phyloP scores from a whole-genome alignment of 2,329 filamentous ascomycete genomes.

The Blumeria graminis region DNA sequence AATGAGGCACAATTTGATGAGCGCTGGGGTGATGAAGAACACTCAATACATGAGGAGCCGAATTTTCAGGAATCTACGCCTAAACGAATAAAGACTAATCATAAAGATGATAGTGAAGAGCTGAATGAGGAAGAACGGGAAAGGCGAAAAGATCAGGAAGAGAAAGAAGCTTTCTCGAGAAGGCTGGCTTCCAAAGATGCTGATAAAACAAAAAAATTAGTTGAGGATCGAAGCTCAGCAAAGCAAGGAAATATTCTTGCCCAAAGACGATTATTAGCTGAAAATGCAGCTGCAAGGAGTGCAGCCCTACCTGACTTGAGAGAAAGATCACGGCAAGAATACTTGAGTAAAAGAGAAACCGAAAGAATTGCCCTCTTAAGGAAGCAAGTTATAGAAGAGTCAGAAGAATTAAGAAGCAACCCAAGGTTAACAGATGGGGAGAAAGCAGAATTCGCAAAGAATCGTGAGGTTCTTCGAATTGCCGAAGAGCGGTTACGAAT shows the following conservation, averaged over 20 bases:
- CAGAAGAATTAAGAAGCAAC: constrained; percentile 54
- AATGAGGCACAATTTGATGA: constrained; percentile 45
- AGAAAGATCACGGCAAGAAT: constrained; percentile 69
- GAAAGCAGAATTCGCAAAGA: constrained; percentile 70
- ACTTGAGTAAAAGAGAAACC: constrained; percentile 75
- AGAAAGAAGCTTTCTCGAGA: constrained; percentile 60
- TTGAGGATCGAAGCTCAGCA: constrained; percentile 31
- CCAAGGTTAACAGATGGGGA: constrained; percentile 53
- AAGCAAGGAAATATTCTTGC: constrained; percentile 31
- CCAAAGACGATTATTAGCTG: constrained; percentile 35
- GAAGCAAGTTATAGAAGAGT: constrained; percentile 76
- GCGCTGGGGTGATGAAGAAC: constrained; percentile 61
- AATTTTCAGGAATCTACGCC: constrained; percentile 45
- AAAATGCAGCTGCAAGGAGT: constrained; percentile 40
- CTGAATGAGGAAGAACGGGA: constrained; percentile 38
- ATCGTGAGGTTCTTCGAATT: constrained; percentile 56
- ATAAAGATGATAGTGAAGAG: constrained; percentile 23
- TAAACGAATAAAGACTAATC: constrained; percentile 42
- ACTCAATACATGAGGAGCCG: constrained; percentile 24
- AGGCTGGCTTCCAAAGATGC: constrained; percentile 49
- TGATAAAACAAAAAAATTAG: constrained; percentile 42
- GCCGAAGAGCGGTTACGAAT: constrained; percentile 70
- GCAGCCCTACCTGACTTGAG: constrained; percentile 61
- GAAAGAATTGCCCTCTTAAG: constrained; percentile 69
- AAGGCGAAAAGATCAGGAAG: constrained; percentile 41